Evolutionary conservation across 225 moss, liverwort and hornwort genomes (phyloP), one percentile per base, ranked within the genome.

Genomic region (Bryum argenteum): DNA sequence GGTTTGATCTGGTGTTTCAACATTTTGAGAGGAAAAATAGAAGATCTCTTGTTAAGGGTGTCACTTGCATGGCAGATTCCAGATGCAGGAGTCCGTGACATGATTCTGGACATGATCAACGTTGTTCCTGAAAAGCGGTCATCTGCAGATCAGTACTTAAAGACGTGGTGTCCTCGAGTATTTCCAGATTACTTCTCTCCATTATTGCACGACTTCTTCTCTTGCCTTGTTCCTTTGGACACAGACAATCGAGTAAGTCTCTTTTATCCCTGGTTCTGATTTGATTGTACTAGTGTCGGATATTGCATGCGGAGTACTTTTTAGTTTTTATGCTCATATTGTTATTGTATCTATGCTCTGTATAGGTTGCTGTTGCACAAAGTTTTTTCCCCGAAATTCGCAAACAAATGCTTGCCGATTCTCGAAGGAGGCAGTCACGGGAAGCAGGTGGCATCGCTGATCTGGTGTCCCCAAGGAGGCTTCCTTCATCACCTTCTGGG

Each of bases 71-170:
- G 74, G 79, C 94, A 98, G 97, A 89, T 98, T 66, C 97, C 97
- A 38, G 97, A 98, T 87, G 79, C 80, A 63, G 84, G 81, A 70
- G 83, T 98, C 28, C 89, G 85, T 63, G 78, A 89, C 62, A 94
- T 98, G 92, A 87, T 94, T 81, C 33, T 92, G 78, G 94, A 94
- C 76, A 92, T 98, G 97, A 91, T 98, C 79, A 91, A 98, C 59
- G 74, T 88, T 42, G 75, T 66, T 72, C 94, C 94, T 48, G 77
- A 84, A 18, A 83, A 83, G 51, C 88, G 97, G 59, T 86, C 71
- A 63, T 90, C 92, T 73, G 86, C 94, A 70, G 88, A 89, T 71
- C 88, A 92, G 66, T 94, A 92, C 65, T 77, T 94, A 55, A 83
- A 84, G 72, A 81, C 68, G 70, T 92, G 94, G 94, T 77, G 88